Evolutionary conservation across 2,329 filamentous ascomycete species (phyloP), one percentile per base, ranked within the genome.

Genomic region (Penicillium oxalicum): DNA sequence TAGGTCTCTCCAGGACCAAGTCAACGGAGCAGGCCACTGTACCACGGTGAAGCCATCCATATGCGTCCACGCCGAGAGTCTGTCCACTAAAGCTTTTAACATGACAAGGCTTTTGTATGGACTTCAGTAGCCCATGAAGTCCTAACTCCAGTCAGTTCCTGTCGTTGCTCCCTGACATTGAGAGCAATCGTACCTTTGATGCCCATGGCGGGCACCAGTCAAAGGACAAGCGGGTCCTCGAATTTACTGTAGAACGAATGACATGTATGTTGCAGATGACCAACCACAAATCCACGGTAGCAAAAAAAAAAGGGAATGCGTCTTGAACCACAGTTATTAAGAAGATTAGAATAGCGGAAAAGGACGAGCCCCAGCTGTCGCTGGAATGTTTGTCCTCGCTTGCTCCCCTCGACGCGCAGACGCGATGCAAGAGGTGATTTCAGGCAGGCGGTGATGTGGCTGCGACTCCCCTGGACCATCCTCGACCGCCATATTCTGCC

Each of bases 31-130:
- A 97, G 43, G 88, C 81, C 56, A 94, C 84, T 40, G 90, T 90
- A 46, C 91, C 94, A 58, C 93, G 86, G 70, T 98, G 93, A 47
- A 98, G 83, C 93, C 94, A 98, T 67, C 91, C 93, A 77, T 98
- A 98, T 49, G 87, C 91, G 69, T 98, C 93, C 33, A 98, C 84
- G n/a, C 87, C 94, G 40, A 98, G 79, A 1, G 87, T 95, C 70
- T 95, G 84, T 44, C 91, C 93, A 9, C 80, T 74, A 69, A 87
- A 96, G 63, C 90, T 90, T 67, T 90, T 94, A 51, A 98, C 77
- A 59, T 88, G 87, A 44, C 82, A 87, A 64, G 87, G 87, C 64
- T 87, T 90, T 51, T 98, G 93, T 47, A 98, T 97, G 40, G 93
- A 97, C 72, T 97, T 97, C 52, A 98, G 82, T 51, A 97, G 78